Conservation (phyloP, 345 rosid genomes). For the Dovyalis caffra region DNA sequence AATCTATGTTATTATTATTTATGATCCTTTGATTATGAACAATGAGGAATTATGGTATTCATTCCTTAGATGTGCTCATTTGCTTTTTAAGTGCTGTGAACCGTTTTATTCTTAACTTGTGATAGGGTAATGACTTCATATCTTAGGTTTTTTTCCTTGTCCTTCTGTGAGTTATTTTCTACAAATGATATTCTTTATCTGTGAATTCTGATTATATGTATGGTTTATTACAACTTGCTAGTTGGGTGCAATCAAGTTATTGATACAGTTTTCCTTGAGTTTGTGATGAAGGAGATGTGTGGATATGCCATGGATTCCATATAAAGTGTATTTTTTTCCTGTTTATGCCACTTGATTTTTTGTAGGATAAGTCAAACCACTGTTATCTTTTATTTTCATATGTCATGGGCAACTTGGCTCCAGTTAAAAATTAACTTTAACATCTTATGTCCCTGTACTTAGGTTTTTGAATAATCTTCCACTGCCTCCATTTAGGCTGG, state of each 20-base stretch:
- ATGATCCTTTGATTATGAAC: neutral
- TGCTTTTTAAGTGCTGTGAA: neutral
- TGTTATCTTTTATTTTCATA: neutral
- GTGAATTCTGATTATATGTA: neutral
- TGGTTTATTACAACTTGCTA: neutral
- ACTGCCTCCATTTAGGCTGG: neutral
- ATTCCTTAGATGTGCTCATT: neutral
- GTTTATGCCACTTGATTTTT: conserved; percentile 1
- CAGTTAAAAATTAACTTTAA: neutral
- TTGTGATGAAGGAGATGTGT: neutral
- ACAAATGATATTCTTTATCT: neutral
- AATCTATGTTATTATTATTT: neutral
- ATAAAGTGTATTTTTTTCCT: neutral
- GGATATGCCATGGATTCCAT: neutral
- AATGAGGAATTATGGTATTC: neutral
- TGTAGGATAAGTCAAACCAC: neutral
- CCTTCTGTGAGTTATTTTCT: neutral
- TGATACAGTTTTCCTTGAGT: neutral
- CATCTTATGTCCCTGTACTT: neutral
- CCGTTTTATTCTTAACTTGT: neutral
- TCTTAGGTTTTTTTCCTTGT: neutral
- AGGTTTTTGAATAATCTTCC: neutral
- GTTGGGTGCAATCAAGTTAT: neutral
- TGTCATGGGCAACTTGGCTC: neutral
- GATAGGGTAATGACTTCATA: neutral